phyloP scores from a whole-genome alignment of 306 rosid species.

The Trifolium pratense region DNA sequence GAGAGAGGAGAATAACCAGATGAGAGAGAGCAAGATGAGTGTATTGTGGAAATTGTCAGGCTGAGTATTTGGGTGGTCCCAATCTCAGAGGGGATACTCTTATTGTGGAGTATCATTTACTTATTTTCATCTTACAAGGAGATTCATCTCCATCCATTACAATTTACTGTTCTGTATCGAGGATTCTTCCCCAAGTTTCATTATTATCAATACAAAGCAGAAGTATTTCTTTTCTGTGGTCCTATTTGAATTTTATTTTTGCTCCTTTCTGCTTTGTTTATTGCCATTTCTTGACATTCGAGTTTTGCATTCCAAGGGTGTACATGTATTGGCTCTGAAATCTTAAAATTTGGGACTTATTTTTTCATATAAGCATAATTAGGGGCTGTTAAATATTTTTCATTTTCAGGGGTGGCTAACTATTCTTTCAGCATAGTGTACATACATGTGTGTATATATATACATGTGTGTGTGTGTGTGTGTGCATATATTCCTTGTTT shows the following conservation, averaged over 20 bases:
- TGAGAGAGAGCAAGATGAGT: too few relatives aligned
- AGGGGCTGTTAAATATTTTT: constrained; percentile 5
- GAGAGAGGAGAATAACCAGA: too few relatives aligned
- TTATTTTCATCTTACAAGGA: neutral
- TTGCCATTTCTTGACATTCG: constrained; percentile 8
- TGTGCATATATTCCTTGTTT: neutral
- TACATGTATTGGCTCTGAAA: neutral
- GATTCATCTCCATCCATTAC: constrained; percentile 1
- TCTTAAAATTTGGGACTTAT: neutral
- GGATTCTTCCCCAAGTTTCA: neutral
- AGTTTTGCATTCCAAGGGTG: neutral
- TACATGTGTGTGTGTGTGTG: too few relatives aligned
- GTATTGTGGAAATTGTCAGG: too few relatives aligned
- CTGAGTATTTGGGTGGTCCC: too few relatives aligned
- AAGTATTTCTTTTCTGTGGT: constrained; percentile 17
- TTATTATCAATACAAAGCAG: neutral
- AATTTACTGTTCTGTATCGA: neutral
- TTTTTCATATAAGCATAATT: constrained; percentile 1
- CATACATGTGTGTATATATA: too few relatives aligned
- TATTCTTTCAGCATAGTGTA: constrained; percentile 10
- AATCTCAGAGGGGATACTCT: too few relatives aligned
- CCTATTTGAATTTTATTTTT: neutral
- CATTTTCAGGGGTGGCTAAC: constrained; percentile 20
- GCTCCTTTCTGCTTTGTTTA: constrained; percentile 22
- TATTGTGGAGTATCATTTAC: too few relatives aligned